Evolutionary conservation across 768 basidiomycete genomes (phyloP).

Genomic region (Mycena galopus): DNA sequence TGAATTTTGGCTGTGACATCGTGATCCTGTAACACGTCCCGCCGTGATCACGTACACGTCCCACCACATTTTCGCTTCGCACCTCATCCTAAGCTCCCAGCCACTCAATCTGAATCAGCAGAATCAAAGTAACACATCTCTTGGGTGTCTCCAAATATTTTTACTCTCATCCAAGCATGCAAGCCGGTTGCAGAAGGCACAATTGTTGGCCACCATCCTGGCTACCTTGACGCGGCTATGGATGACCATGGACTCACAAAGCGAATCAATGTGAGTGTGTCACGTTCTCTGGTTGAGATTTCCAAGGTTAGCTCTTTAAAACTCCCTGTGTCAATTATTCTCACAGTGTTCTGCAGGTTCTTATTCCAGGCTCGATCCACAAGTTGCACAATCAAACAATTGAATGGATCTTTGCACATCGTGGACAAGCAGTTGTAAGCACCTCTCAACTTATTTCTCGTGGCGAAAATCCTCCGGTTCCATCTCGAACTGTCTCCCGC

Average conservation of each 20-base stretch:
- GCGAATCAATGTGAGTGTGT: background rate
- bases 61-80: no score
- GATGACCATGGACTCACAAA: background rate
- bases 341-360: background rate
- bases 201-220: background rate
- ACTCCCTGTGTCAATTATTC: background rate
- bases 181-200: background rate
- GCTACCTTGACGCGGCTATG: background rate
- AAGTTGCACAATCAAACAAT: constrained; percentile 4
- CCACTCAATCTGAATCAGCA: no score
- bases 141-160: no score
- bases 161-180: background rate
- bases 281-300: background rate
- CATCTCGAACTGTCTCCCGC: background rate
- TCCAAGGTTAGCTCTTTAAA: constrained; percentile 1
- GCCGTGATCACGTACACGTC: no score
- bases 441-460: constrained; percentile 6
- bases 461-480: background rate
- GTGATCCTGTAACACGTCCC: no score
- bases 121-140: no score
- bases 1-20: no score
- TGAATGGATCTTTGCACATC: constrained; percentile 14
- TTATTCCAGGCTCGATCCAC: constrained; percentile 9
- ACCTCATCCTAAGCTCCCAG: no score
- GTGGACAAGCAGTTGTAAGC: constrained; percentile 1